Base-by-base conservation (phyloP, 2,329 filamentous ascomycete species). In the Trichoderma afroharzianum region DNA sequence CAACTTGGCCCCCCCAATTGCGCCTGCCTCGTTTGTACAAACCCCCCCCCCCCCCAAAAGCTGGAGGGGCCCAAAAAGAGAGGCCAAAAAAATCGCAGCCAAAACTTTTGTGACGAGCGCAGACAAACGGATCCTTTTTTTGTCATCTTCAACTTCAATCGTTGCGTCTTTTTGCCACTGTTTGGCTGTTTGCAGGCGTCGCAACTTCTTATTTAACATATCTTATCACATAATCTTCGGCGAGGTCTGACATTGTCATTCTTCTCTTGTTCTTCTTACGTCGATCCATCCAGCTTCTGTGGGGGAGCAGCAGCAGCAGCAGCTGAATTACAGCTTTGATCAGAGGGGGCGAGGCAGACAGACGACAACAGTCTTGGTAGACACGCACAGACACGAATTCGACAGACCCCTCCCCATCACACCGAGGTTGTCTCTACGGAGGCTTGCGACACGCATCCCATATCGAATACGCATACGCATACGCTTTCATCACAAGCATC, bases 11-110 rank as follows among this genome's bases (percentile, higher is more conserved):
- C 47, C 43, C 47, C 63, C 47, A 50, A 26, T 55, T 66, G 67
- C 33, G 57, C 67, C 21, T 62, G 57, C 57, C 67, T 62, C 67
- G 57, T 68, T 68, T 68, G 66, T 53, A 68, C 57, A 67, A 67
- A 67, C 43, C 39, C 62, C 47, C 47, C 39, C 43, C 39, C 62
- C 47, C 47, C 39, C 39, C 39, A n/a, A n/a, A n/a, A 28, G 53
- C 57, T 69, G 57, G 67, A 69, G 67, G 67, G 67, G 67, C 57
- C 57, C 39, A 12, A 28, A 59, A 12, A 28, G 43, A 43, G 36
- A 32, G 36, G 36, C 24, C 53, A 58, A 59, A 69, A 69, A 69
- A 62, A 53, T 50, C 67, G 39, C 55, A 62, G 32, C 28, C 18
- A 66, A 55, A 33, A n/a, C 39, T 21, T 57, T 33, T 50, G 36